A percentile compares a stretch with the other conserved stretches of the same genome.
Conservation (phyloP, 2,329 filamentous ascomycete genomes). For the Pseudocercospora musae region DNA sequence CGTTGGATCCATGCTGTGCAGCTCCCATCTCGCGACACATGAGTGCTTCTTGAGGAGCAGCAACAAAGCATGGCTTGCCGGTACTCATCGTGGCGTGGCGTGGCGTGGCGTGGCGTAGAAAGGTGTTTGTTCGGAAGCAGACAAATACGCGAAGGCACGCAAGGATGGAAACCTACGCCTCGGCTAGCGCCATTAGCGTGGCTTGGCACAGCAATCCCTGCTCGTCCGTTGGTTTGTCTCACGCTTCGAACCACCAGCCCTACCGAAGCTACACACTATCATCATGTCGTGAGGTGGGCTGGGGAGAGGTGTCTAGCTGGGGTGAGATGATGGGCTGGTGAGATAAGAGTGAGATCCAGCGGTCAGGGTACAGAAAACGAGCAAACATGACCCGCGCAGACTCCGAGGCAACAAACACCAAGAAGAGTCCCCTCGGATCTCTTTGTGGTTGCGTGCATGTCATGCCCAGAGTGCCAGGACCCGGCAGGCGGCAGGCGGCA, state of each 20-base stretch:
- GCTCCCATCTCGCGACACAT: no score
- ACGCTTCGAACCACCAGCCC: neutral
- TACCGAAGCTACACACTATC: neutral
- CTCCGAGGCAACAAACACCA: no score
- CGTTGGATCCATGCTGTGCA: neutral
- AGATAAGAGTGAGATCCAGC: neutral
- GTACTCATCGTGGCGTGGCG: neutral
- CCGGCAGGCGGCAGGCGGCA: no score
- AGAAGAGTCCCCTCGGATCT: conserved; percentile 3
- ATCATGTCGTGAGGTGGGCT: neutral
- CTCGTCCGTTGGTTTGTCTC: neutral
- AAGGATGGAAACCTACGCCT: neutral
- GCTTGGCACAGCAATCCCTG: neutral
- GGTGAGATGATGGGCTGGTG: no score
- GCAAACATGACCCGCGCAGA: neutral
- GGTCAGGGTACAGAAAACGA: no score
- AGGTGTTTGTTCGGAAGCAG: neutral
- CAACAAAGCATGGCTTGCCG: neutral
- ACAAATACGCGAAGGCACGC: neutral
- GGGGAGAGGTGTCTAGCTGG: neutral
- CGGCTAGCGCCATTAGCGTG: neutral
- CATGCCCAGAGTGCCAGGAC: conserved; percentile 15
- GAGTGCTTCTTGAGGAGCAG: neutral
- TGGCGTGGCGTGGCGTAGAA: neutral
- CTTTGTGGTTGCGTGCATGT: conserved; percentile 13